These are phyloP conservation scores for Pelargonium cotyledonis DNA, from an alignment of 441 rosid genomes.

Conservation along the genomic window DNA sequence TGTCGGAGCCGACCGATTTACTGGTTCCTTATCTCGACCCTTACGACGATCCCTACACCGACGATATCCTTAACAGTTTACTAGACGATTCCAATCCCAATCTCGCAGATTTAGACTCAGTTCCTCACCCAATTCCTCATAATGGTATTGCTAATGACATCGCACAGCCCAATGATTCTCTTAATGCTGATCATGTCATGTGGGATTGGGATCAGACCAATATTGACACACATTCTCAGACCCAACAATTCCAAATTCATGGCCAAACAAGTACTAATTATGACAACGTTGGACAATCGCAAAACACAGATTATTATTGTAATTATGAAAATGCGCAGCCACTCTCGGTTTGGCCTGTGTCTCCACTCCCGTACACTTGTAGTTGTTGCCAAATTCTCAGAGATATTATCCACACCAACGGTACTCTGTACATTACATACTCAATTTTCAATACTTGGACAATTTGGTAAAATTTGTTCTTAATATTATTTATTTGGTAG, in stretches of 20 bases:
- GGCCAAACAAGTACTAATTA: conserved; percentile 13
- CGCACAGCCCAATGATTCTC: conserved; percentile 5
- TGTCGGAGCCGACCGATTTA: background rate
- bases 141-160: background rate
- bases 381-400: conserved; percentile 52
- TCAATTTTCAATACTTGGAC: background rate
- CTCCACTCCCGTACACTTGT: conserved; percentile 30
- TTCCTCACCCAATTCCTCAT: background rate
- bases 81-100: conserved; percentile 17
- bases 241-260: conserved; percentile 18
- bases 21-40: conserved; percentile 33
- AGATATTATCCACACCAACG: conserved; percentile 46
- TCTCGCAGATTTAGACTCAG: conserved; percentile 20
- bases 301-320: background rate
- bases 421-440: conserved; percentile 21
- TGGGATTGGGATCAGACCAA: conserved; percentile 12
- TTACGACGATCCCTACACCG: conserved; percentile 17
- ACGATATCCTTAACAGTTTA: conserved; percentile 24
- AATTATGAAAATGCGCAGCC: conserved; percentile 15
- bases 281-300: background rate
- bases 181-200: conserved; percentile 13
- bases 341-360: conserved; percentile 26
- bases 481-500: conserved; percentile 21
- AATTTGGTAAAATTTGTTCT: background rate
- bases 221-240: background rate